These are phyloP conservation scores for Erysimum pusillum DNA, from an alignment of 441 rosid genomes.

Conservation along the genomic window DNA sequence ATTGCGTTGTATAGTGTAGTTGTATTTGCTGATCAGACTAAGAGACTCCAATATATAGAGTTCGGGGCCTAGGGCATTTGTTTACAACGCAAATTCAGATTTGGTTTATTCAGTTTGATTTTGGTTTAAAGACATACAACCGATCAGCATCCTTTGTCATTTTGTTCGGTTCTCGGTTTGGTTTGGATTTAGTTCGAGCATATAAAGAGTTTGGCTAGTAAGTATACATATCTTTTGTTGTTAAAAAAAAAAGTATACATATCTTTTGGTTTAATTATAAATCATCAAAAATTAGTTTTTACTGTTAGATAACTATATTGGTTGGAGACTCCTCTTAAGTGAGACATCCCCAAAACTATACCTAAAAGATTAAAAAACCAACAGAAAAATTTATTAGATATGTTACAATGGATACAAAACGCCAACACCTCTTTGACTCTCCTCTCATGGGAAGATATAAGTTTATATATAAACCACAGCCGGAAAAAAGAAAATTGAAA, in stretches of 20 bases:
- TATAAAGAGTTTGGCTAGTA: no score
- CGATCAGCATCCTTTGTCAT: not conserved
- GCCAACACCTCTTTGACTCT: slow-evolving; percentile 27
- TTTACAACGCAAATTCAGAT: not conserved
- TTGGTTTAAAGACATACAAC: not conserved
- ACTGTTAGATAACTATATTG: not conserved
- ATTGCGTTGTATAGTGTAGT: not conserved
- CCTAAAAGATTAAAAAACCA: slow-evolving; percentile 9
- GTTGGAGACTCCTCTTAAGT: not conserved
- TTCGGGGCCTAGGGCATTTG: not conserved
- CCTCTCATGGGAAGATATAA: slow-evolving; percentile 20
- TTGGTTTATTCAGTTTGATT: not conserved
- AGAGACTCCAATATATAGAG: not conserved
- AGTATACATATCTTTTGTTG: no score
- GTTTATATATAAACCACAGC: slow-evolving; percentile 32
- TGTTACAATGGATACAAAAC: slow-evolving; percentile 49
- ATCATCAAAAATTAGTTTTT: not conserved
- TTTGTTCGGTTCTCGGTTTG: no score
- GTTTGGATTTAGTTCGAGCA: no score
- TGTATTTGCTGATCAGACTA: not conserved
- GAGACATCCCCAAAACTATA: not conserved
- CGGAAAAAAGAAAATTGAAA: not conserved
- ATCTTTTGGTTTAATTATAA: not conserved
- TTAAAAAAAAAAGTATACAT: no score
- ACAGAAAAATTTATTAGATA: slow-evolving; percentile 32